Conservation (phyloP, 192 early-diverging fungal species). For the Rhizophlyctis rosea region DNA sequence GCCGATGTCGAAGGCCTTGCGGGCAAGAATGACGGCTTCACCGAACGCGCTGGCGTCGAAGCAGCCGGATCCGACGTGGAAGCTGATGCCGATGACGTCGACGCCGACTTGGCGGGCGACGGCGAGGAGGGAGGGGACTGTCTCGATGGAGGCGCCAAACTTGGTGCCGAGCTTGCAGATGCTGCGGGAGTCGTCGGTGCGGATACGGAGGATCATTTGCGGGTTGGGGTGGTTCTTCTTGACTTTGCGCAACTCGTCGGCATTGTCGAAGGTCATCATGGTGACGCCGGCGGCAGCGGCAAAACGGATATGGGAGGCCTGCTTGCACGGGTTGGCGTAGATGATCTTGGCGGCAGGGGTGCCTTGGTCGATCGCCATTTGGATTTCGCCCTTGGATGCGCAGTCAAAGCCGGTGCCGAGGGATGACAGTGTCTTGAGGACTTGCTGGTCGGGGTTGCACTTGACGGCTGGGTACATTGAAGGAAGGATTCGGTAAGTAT, state of each 20-base stretch:
- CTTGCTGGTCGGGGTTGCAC: conserved; percentile 88
- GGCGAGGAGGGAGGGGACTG: conserved; percentile 63
- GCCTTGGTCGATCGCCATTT: conserved; percentile 71
- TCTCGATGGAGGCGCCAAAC: conserved; percentile 85
- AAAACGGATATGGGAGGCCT: conserved; percentile 87
- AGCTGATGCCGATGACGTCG: conserved; percentile 84
- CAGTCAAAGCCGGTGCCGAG: conserved; percentile 95
- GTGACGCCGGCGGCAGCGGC: conserved; percentile 70
- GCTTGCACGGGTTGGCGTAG: conserved; percentile 99
- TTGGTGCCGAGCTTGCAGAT: conserved; percentile 91
- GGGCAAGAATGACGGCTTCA: conserved; percentile 85
- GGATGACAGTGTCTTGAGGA: conserved; percentile 75
- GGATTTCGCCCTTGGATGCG: conserved; percentile 92
- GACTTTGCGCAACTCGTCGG: conserved; percentile 95
- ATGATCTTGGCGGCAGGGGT: conserved; percentile 78
- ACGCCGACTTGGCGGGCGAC: conserved; percentile 77
- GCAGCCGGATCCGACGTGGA: conserved; percentile 97
- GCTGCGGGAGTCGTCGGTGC: conserved; percentile 91
- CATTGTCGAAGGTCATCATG: conserved; percentile 99
- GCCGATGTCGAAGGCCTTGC: conserved; percentile 87
- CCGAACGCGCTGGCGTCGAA: conserved; percentile 82
- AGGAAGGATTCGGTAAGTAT: no score
- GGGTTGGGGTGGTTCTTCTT: conserved; percentile 77
- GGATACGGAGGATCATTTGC: conserved; percentile 86
- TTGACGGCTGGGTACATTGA: conserved; percentile 93